These are phyloP conservation scores for Candida incommunis DNA, from an alignment of 805 yeast species.

Conservation along the genomic window DNA sequence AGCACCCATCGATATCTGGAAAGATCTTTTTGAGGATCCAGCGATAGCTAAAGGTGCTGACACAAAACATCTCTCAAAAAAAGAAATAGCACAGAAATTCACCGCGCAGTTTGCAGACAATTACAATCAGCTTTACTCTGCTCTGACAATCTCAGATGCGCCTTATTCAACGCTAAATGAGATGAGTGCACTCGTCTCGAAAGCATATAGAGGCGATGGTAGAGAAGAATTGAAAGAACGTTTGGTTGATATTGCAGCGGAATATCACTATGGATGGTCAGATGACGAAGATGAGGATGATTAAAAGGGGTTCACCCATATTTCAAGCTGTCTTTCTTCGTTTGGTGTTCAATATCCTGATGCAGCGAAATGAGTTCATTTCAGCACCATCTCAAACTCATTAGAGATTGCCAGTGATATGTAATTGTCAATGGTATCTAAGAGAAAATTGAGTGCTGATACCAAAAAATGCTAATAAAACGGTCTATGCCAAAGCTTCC, in stretches of 20 bases:
- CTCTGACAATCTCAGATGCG: slow-evolving; percentile 9
- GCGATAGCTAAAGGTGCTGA: not conserved
- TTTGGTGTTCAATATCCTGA: too few relatives aligned
- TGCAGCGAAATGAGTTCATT: too few relatives aligned
- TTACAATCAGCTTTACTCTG: slow-evolving; percentile 5
- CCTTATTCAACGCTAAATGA: slow-evolving; percentile 7
- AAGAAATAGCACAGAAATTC: slow-evolving; percentile 8
- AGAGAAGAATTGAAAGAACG: slow-evolving; percentile 14
- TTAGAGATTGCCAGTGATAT: too few relatives aligned
- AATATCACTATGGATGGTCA: slow-evolving; percentile 12
- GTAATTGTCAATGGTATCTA: too few relatives aligned
- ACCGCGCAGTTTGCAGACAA: slow-evolving; percentile 9
- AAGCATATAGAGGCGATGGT: slow-evolving; percentile 8
- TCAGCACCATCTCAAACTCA: too few relatives aligned
- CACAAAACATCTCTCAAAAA: slow-evolving; percentile 2
- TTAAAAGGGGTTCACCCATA: not conserved
- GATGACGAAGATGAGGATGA: slow-evolving; percentile 9
- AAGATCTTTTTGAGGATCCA: not conserved
- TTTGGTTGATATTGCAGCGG: slow-evolving; percentile 8
- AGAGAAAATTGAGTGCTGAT: too few relatives aligned
- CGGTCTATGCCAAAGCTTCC: too few relatives aligned
- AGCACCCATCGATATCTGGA: not conserved
- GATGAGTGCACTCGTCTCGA: slow-evolving; percentile 10
- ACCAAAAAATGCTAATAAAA: too few relatives aligned
- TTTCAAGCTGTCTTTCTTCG: too few relatives aligned